phyloP scores from a whole-genome alignment of 805 yeast species.

The Ogataea philodendri region DNA sequence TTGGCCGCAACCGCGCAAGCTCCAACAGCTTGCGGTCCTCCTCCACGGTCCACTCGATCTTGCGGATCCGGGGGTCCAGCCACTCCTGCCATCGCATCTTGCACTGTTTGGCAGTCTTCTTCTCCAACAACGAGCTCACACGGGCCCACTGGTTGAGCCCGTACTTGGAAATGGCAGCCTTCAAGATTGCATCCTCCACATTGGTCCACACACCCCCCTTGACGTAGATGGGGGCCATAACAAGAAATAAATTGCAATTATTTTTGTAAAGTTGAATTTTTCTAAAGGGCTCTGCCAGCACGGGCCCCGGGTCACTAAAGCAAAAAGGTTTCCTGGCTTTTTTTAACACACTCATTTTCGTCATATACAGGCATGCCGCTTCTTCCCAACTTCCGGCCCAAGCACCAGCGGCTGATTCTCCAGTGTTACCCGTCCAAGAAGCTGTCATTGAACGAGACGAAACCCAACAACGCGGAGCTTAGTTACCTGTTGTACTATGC shows the following conservation, averaged over 20 bases:
- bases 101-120: conserved; percentile 88
- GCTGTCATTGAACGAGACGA: conserved; percentile 58
- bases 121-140: conserved; percentile 78
- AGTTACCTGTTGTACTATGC: conserved; percentile 88
- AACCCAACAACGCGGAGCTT: conserved; percentile 89
- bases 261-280: conserved; percentile 3
- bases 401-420: conserved; percentile 84
- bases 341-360: conserved; percentile 1
- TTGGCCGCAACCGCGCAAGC: conserved; percentile 71
- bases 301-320: conserved; percentile 8
- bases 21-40: conserved; percentile 74
- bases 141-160: conserved; percentile 95
- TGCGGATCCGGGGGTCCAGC: conserved; percentile 70
- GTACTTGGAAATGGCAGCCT: conserved; percentile 89
- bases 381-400: conserved; percentile 43
- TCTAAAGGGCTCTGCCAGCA: conserved; percentile 8
- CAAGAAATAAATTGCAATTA: neutral
- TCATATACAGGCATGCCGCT: conserved; percentile 16
- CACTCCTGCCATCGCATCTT: conserved; percentile 91
- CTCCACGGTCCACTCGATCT: conserved; percentile 63
- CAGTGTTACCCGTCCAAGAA: conserved; percentile 93
- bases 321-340: conserved; percentile 12
- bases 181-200: conserved; percentile 77
- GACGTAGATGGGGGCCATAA: conserved; percentile 63
- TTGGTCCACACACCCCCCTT: conserved; percentile 93